Base-by-base conservation (phyloP, 2,329 filamentous ascomycete genomes). In the Penicillium hesseltinei region DNA sequence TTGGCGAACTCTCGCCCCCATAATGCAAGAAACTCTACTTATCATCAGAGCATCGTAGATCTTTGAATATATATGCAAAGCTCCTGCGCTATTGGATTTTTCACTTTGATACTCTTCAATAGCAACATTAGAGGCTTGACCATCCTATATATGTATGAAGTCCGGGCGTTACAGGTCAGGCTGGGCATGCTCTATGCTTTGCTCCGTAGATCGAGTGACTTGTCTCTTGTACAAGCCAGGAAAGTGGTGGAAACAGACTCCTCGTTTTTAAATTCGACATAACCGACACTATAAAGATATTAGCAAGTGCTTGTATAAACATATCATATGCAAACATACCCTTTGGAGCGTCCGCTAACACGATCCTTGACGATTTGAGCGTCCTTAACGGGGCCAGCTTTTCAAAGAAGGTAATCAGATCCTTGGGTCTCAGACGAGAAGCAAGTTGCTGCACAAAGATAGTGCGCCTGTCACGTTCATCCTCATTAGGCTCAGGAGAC, bases 391-490 rank as follows among this genome's bases (percentile, higher is more conserved):
- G 90, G 88, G 62, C 94, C 94, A 68, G 94, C 89, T 77, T 93
- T 75, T 96, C 91, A 71, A 99, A 99, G 75, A 99, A 99, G 61
- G 88, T 85, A 75, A 95, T 93, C 62, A 99, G 82, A 75, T 97
- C 92, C 71, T 91, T 92, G 55, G 91, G 96, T 67, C 93, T 88
- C 64, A 97, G 84, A 71, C 94, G 90, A 66, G 92, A 92, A 66
- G 94, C 94, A 72, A 99, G 88, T 78, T 99, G 95, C 81, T 99
- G 94, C 54, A 99, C 94, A 73, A 99, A 99, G 58, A 99, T 91
- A 57, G 95, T 99, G 69, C 94, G 90, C 68, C 91, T 89, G 79
- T 99, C 94, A 71, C 93, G 89, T 78, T 99, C 94, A 77, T 97
- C 94, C 75, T 97, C 92, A 69, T 90, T 96, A 59, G 90, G 85